A percentile compares a stretch with the other conserved stretches of the same genome.
These are phyloP conservation scores for Ampelocalamus luodianensis DNA, from an alignment of 176 grass and related monocot species.

Conservation along the genomic window DNA sequence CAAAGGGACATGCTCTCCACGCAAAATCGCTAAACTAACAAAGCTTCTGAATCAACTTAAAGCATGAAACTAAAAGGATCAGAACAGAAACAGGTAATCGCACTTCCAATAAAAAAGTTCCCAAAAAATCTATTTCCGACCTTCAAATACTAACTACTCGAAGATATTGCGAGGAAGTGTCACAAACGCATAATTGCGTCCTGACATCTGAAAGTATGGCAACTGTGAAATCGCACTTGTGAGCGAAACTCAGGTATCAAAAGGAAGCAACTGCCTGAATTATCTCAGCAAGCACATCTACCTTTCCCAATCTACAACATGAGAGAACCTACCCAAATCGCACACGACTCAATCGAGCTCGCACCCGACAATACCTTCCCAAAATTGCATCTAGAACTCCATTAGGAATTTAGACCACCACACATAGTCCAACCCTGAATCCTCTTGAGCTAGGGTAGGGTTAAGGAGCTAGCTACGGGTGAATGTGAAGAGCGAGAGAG, in stretches of 20 bases:
- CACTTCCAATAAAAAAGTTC: background rate
- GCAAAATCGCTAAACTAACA: background rate
- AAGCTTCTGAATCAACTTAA: background rate
- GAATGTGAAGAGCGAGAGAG: background rate
- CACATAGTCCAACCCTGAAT: background rate
- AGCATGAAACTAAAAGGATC: background rate
- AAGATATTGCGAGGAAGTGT: background rate
- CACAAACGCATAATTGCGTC: background rate
- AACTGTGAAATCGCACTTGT: background rate
- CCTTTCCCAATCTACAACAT: background rate
- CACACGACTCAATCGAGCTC: background rate
- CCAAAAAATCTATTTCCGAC: background rate
- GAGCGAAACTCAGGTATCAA: background rate
- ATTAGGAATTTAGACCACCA: background rate
- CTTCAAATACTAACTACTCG: background rate
- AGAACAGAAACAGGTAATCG: background rate
- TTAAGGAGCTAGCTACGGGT: no score
- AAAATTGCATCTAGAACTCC: background rate
- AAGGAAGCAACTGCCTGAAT: background rate
- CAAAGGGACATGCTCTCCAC: background rate
- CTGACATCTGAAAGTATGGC: background rate
- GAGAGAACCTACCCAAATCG: background rate
- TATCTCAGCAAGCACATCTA: background rate
- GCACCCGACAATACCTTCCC: background rate
- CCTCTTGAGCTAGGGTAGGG: no score